Evolutionary conservation across 1,284 basidiomycete species (phyloP), one percentile per base, ranked within the genome.

Genomic region (Leccinum subrobustum): DNA sequence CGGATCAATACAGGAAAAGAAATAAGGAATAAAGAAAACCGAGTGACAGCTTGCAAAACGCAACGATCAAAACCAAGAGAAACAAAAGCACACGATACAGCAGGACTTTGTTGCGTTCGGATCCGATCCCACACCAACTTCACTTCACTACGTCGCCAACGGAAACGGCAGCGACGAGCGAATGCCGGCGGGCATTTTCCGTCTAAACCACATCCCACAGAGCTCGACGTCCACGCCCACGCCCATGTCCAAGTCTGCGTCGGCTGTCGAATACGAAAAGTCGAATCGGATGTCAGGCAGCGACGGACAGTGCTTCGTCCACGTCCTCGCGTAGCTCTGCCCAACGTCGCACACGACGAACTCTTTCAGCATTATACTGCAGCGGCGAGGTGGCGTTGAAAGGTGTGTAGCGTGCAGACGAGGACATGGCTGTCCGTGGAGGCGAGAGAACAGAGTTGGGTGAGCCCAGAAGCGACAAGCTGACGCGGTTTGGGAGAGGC

Each of bases 181-280:
- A 16, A 48, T 48, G 12, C 20, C 47, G 4, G 47, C 14, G 7
- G 57, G 58, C 18, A 60, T 51, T 59, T 62, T 75, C 20, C 70
- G 63, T 47, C 64, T 64, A 25, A 73, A 72, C 70, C 70, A 72
- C 25, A 72, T 61, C 37, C 73, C 70, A 51, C 72, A 75, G 18
- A 75, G 55, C 4, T 72, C 73, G 20, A 72, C 56, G 18, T 72
- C 47, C 44, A 47, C 44, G 4, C 2, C 18, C 20, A 47, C 6
- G 6, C 6, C 73, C 18, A 52, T 50, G 2, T 75, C 67, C 52
- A 14, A 12, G 18, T 54, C 52, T 23, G 23, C 50, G 18, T 44
- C 53, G 7, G 53, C 42, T 57, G 59, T 60, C 52, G 72, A 62
- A 31, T 63, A 67, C 31, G 73, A 71, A 66, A 75, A 72, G 47